Conservation (phyloP, 306 rosid genomes). For the Mimosa bimucronata region DNA sequence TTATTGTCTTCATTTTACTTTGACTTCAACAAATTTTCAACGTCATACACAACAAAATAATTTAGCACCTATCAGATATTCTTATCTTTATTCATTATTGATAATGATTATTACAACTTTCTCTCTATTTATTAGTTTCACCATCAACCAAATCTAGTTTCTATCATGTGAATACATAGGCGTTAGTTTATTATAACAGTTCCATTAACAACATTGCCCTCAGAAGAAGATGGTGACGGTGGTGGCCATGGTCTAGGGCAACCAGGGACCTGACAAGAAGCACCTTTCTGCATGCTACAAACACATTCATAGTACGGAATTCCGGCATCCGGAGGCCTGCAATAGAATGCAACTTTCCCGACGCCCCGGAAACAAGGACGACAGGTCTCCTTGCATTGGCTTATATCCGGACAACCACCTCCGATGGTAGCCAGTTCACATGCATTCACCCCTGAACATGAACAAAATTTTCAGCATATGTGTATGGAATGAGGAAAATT, state of each 20-base stretch:
- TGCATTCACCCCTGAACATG: background rate
- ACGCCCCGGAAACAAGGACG: constrained; percentile 19
- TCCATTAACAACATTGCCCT: background rate
- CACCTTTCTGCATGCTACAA: constrained; percentile 11
- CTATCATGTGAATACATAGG: background rate
- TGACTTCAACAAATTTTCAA: no score
- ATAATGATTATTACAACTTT: background rate
- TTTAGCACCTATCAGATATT: no score
- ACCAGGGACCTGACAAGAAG: background rate
- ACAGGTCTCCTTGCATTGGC: background rate
- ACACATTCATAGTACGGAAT: background rate
- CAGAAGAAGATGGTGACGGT: background rate
- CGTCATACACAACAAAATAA: no score
- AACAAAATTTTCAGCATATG: background rate
- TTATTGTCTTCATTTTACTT: no score
- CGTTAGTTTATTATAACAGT: background rate
- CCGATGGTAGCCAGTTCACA: background rate
- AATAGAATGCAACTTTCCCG: background rate
- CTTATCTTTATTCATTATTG: no score
- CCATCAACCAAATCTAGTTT: no score
- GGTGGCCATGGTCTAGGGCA: constrained; percentile 32
- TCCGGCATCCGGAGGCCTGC: constrained; percentile 12
- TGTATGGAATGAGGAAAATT: background rate
- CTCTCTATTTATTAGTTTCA: no score
- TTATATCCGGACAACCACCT: constrained; percentile 19